A percentile compares a stretch with the other conserved stretches of the same genome.
phyloP scores from a whole-genome alignment of 2,329 filamentous ascomycete species.

The Rutstroemia sp. region DNA sequence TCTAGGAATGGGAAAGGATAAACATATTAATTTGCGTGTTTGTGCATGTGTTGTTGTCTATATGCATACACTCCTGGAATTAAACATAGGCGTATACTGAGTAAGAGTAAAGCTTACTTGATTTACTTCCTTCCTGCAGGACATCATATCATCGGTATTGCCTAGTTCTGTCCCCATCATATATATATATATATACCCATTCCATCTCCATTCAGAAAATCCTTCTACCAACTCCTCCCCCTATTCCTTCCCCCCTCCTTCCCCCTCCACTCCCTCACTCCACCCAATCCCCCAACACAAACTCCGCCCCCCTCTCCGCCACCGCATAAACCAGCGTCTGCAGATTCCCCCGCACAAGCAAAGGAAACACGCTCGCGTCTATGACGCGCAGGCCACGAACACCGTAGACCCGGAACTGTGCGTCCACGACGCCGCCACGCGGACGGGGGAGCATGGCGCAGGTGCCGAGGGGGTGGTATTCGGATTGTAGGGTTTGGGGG shows the following conservation, averaged over 20 bases:
- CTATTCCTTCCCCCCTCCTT: neutral
- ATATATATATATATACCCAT: too few relatives aligned
- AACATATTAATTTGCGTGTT: too few relatives aligned
- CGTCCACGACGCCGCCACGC: constrained; percentile 1
- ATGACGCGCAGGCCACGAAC: constrained; percentile 3
- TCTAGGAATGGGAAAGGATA: too few relatives aligned
- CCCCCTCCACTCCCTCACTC: neutral
- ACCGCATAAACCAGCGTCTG: constrained; percentile 8
- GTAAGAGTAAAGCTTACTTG: too few relatives aligned
- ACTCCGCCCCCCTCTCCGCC: constrained; percentile 1
- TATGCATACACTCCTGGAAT: too few relatives aligned
- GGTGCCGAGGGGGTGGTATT: constrained; percentile 8
- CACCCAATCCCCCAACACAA: neutral
- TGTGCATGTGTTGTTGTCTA: too few relatives aligned
- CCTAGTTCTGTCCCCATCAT: too few relatives aligned
- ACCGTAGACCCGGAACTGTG: constrained; percentile 6
- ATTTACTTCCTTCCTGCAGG: too few relatives aligned
- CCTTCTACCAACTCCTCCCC: neutral
- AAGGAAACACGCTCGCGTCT: constrained; percentile 5
- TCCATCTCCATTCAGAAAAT: too few relatives aligned
- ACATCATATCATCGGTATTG: too few relatives aligned
- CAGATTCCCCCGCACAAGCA: constrained; percentile 3
- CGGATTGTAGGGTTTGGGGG: neutral
- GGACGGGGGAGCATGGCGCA: neutral
- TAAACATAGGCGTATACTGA: too few relatives aligned